Base-by-base conservation (phyloP, 371 early-diverging fungal genomes). In the Haplosporangium sp. region DNA sequence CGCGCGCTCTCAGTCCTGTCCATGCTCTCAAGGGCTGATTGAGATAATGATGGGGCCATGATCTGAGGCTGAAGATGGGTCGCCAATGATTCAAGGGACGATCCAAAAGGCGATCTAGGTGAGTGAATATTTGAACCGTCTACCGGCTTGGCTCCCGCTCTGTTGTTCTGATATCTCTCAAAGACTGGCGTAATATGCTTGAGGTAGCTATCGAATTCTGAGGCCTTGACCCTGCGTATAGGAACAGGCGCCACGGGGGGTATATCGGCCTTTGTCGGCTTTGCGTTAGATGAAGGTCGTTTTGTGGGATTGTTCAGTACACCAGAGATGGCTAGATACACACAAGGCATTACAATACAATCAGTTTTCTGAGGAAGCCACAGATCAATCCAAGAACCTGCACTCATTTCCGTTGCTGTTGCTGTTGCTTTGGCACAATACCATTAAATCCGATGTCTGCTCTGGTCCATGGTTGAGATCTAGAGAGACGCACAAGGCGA, bases 201-300 rank as follows among this genome's bases (percentile, higher is more conserved):
- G 21, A 94, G 66, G 59, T 94, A 94, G 37, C 69, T 80, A 62
- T 90, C 90, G 83, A 93, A 94, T 64, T 92, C 92, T 37, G 81
- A 81, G 40, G 81, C 68, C 54, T 85, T 87, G 16, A 92, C 86
- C 63, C 84, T 85, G 20, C 90, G 86, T 59, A 92, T 89, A 41
- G 88, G 81, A 11, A 89, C 89, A 47, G 87, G 89, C 6, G 89
- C 74, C 5, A 93, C 92, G 6, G 90, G 84, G 40, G 94, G 91
- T 54, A 92, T 86, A 55, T 93, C 94, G 16, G 75, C 74, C 62
- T 87, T 86, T 43, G 82, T 85, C 9, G 89, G 86, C 64, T 84
- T 86, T 23, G 74, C 52, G 9, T 81, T 42, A 4, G 83, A 80
- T 38, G 83, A 82, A 0, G 81, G 67, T 55, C 85, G 81, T 61